Base-by-base conservation (phyloP, 2,329 filamentous ascomycete species). In the Aureobasidium sp. region DNA sequence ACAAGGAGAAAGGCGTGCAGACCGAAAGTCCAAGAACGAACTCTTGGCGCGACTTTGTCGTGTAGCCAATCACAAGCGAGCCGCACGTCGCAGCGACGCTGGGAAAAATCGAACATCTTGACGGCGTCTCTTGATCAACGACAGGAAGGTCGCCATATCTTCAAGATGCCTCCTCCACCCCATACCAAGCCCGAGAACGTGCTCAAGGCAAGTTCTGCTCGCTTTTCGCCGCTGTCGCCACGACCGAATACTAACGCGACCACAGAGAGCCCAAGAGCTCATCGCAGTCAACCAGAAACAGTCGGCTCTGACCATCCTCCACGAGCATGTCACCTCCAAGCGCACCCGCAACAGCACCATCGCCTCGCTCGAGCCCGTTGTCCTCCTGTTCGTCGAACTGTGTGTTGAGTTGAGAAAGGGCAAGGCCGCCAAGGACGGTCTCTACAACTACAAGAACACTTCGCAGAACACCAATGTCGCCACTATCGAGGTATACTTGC, bases 381-480 rank as follows among this genome's bases (percentile, higher is more conserved):
- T 99, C 92, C 83, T 97, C 77, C 87, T 97, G 68, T 88, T 99
- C 73, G 93, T 99, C 72, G 91, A 97, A 78, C 85, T 97, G 64
- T 96, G 90, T 68, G 94, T 99, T 72, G 93, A 97, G 73, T 86
- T 97, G 71, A 91, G 94, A 80, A 99, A 97, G 80, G 94, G 94
- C 70, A 99, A 99, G 79, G 84, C 94, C 64, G 94, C 93, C 76
- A 99, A 99, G 83, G 94, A 99, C 80, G 94, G 94, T 65, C 84
- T 99, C 53, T 99, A 97, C 77, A 94, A 97, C 77, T 99, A 99
- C 85, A 99, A 99, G 84, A 99, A 99, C 77, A 97, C 97, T 69
- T 93, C 92, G 61, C 94, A 99, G 77, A 99, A 99, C 80, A 96
- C 93, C 70, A 97, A 97, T 74, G 91, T 99, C 68, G 91, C 86